Conservation (phyloP, 139 green algal species). For the Picochlorum sp. region DNA sequence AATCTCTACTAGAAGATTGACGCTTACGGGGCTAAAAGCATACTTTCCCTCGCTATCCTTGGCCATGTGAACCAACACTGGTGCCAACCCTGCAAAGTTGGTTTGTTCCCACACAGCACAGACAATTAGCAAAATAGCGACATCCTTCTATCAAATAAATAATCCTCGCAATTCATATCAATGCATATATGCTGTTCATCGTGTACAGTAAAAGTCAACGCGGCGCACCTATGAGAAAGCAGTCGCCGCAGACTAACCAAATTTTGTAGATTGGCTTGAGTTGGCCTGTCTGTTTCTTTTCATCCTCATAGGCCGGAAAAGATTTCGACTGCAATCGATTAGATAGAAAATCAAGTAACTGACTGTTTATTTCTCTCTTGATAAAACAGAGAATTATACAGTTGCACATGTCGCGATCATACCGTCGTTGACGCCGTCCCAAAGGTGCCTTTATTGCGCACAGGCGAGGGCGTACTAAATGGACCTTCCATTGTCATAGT, state of each 20-base stretch:
- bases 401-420: too few species aligned
- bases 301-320: constrained; percentile 18
- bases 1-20: constrained; percentile 89
- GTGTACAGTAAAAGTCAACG: too few species aligned
- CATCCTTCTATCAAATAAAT: neutral
- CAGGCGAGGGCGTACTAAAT: too few species aligned
- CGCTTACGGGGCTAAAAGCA: constrained; percentile 74
- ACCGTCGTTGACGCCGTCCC: too few species aligned
- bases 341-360: too few species aligned
- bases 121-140: neutral
- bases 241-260: constrained; percentile 66
- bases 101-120: neutral
- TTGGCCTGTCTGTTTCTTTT: neutral
- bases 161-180: neutral
- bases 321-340: neutral
- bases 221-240: constrained; percentile 59
- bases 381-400: too few species aligned
- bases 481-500: too few species aligned
- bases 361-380: too few species aligned
- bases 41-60: constrained; percentile 79
- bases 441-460: too few species aligned
- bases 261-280: constrained; percentile 33
- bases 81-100: constrained; percentile 63
- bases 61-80: constrained; percentile 89
- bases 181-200: too few species aligned